Evolutionary conservation across 306 rosid genomes (phyloP), one percentile per base, ranked within the genome.

Genomic region (Carpinus fangiana): DNA sequence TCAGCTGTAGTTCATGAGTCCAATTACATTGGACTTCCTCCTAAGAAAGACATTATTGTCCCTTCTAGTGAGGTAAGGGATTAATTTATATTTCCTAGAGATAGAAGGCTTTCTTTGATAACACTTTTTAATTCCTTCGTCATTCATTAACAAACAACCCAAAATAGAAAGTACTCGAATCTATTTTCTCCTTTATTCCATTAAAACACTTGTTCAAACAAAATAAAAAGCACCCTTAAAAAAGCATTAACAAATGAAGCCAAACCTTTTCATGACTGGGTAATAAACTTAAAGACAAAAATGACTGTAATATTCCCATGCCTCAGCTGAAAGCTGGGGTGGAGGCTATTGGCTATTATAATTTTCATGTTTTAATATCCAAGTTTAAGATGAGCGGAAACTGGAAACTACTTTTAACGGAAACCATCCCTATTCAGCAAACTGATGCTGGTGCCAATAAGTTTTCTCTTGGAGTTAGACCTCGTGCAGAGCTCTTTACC

Each of bases 11-110:
- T 78, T 9, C 59, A 52, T 64, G 84, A 81, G 64, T 53, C 84
- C 54, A 68, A 57, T 55, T 76, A 41, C 6, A 41, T 5, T 41
- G 45, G 45, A 41, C 45, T 70, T 75, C 78, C 82, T 45, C 55
- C 87, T 28, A 80, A 20, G 51, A 79, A 75, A 71, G 77, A 79
- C 23, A 7, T 23, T 41, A 50, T 28, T 4, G 13, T 56, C 62
- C 80, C 84, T 66, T 79, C 91, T 71, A 73, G 76, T 51, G 88
- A 84, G 92, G 94, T 91, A 10, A 74, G 56, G 10, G 57, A 26
- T 36, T 69, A 66, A 52, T 62, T 73, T 71, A 48, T 47, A 28
- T 64, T 43, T 54, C 61, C 59, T 60, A 46, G 20, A 74, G 13
- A 43, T 67, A 41, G 12, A 38, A 38, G 43, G 43, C 43, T 38